Evolutionary conservation across 257 asterid genomes (phyloP).

Genomic region (Ehretia macrophylla): DNA sequence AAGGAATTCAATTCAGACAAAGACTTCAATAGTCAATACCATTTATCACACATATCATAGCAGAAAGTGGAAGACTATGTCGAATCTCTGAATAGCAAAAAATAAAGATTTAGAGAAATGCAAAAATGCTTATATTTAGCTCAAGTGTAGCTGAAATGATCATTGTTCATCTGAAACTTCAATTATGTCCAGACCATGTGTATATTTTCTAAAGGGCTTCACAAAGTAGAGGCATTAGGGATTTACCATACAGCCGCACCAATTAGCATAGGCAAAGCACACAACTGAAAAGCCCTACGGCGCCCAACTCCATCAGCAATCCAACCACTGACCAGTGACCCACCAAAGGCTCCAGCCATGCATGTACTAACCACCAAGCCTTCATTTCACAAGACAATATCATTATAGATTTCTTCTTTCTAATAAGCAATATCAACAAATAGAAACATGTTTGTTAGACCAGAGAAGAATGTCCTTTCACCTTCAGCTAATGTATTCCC

Average conservation of each 20-base stretch:
- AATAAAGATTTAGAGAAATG: too few species aligned
- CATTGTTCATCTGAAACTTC: too few species aligned
- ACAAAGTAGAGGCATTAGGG: neutral
- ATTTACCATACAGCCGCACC: constrained; percentile 64
- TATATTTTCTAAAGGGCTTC: too few species aligned
- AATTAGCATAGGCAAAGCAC: constrained; percentile 67
- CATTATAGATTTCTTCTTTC: too few species aligned
- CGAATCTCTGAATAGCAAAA: too few species aligned
- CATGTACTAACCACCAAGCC: constrained; percentile 73
- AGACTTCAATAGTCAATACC: too few species aligned
- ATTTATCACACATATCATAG: too few species aligned
- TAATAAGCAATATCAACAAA: neutral
- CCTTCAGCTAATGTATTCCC: constrained; percentile 81
- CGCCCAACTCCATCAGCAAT: constrained; percentile 73
- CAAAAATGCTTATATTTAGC: too few species aligned
- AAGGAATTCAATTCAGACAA: too few species aligned
- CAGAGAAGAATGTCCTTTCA: constrained; percentile 4
- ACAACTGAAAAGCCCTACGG: constrained; percentile 67
- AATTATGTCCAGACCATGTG: too few species aligned
- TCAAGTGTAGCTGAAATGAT: too few species aligned
- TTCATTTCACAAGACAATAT: constrained; percentile 17
- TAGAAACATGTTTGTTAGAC: neutral
- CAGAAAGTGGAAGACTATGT: too few species aligned
- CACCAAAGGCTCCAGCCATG: constrained; percentile 75
- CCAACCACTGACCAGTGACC: constrained; percentile 69